Evolutionary conservation across 164 flowering plant genomes (phyloP), one percentile per base, ranked within the genome.

Genomic region (Piper betle): DNA sequence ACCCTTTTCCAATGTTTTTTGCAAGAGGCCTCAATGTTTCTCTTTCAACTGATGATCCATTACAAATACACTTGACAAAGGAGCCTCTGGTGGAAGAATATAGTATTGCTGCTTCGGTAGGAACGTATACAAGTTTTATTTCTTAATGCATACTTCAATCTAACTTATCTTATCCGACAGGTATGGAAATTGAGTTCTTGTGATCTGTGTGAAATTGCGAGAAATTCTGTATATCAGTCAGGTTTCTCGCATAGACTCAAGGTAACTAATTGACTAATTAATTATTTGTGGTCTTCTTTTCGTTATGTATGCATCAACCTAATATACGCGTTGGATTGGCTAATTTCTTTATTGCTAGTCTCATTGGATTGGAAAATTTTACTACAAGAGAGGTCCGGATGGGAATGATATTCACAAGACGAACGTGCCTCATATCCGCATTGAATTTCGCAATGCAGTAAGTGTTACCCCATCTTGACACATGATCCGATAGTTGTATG

Each of bases 11-110:
- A 0, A 72, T 78, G 75, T 94, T 94, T 61, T 94, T 94, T 81
- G 67, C 71, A 5, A 74, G 99, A 17, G 99, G 99, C 46, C 92
- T 94, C 42, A 94, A 91, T 79, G 96, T 91, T 60, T 94, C 99
- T 57, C 93, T 94, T 33, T 94, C 99, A 2, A 88, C 97, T 4
- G 99, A 94, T 73, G 99, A 94, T 73, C 99, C 99, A 4, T 78
- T 94, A 42, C 99, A 91, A 76, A 91, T 94, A 58, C 99, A 94
- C 78, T 73, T 94, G 59, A 94, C 99, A 18, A 94, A 91, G 75
- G 97, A 94, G 66, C 91, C 99, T 2, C 66, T 94, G 72, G 97
- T 94, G 58, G 99, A 94, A 72, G 99, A 94, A 70, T 94, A 94
- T 75, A 94, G 99, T 66, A 84, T 94, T 54, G 99, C 99, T 71